phyloP scores from a whole-genome alignment of 768 basidiomycete genomes.

The Auriscalpium vulgare region DNA sequence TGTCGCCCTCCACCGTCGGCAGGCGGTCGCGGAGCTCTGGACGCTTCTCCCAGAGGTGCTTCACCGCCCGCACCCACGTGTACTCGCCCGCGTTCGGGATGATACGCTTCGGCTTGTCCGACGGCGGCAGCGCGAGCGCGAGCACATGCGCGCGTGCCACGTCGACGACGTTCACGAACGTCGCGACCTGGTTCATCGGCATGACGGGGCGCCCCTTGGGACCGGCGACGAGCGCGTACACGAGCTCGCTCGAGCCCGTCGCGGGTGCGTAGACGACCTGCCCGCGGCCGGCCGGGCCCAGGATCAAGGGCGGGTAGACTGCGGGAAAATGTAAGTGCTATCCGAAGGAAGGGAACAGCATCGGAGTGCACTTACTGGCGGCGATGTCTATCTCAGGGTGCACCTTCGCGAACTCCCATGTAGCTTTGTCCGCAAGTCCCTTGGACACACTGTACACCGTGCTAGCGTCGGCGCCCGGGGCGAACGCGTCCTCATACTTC shows the following conservation, averaged over 20 bases:
- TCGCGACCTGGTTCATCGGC: too few species aligned
- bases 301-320: too few species aligned
- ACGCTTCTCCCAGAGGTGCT: conserved; percentile 11
- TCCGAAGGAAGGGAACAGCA: too few species aligned
- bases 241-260: too few species aligned
- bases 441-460: conserved; percentile 28
- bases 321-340: too few species aligned
- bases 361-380: conserved; percentile 8
- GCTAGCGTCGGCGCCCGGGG: too few species aligned
- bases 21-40: conserved; percentile 12
- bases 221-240: too few species aligned
- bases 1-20: background rate
- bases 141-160: conserved; percentile 21
- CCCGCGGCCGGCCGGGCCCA: too few species aligned
- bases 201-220: too few species aligned
- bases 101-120: conserved; percentile 15
- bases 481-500: too few species aligned
- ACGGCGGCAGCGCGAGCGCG: conserved; percentile 12
- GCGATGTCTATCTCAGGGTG: conserved; percentile 17
- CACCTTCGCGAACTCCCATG: conserved; percentile 16
- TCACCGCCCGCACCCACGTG: conserved; percentile 17
- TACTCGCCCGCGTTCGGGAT: conserved; percentile 16
- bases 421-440: conserved; percentile 17
- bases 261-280: too few species aligned
- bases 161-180: conserved; percentile 16